Conservation (phyloP, 306 rosid species). For the Medicago truncatula region DNA sequence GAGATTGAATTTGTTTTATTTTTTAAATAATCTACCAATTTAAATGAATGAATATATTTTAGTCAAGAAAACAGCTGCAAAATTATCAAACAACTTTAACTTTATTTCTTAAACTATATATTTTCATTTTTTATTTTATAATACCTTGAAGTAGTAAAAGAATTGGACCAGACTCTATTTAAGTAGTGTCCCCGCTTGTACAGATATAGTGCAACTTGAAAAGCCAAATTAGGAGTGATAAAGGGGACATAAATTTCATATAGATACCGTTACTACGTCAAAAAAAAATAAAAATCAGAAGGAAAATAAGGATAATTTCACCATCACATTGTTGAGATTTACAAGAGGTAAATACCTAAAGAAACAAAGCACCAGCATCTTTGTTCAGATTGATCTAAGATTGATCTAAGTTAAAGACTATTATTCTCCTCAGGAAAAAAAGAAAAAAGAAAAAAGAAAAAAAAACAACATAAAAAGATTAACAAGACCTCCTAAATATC, state of each 20-base stretch:
- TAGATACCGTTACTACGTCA: background rate
- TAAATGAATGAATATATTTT: no score
- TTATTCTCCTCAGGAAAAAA: slow-evolving; percentile 13
- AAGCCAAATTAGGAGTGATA: background rate
- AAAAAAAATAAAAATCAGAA: background rate
- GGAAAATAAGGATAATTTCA: background rate
- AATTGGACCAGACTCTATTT: background rate
- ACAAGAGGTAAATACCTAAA: slow-evolving; percentile 36
- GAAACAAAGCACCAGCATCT: background rate
- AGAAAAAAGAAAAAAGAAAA: no score
- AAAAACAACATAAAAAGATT: no score
- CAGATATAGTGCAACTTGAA: background rate
- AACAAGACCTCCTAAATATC: slow-evolving; percentile 47
- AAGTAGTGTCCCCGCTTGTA: background rate
- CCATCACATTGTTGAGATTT: slow-evolving; percentile 32
- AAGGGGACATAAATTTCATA: slow-evolving; percentile 11
- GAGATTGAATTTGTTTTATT: no score
- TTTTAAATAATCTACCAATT: no score
- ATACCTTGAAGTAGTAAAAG: background rate
- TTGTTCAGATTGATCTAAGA: slow-evolving; percentile 15
- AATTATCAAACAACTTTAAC: background rate
- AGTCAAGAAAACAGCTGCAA: background rate
- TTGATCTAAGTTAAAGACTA: slow-evolving; percentile 2
- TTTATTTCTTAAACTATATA: background rate
- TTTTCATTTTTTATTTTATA: no score